A percentile compares a stretch with the other conserved stretches of the same genome.
Conservation (phyloP, 495 filamentous ascomycete species). For the Amniculicola lignicola region DNA sequence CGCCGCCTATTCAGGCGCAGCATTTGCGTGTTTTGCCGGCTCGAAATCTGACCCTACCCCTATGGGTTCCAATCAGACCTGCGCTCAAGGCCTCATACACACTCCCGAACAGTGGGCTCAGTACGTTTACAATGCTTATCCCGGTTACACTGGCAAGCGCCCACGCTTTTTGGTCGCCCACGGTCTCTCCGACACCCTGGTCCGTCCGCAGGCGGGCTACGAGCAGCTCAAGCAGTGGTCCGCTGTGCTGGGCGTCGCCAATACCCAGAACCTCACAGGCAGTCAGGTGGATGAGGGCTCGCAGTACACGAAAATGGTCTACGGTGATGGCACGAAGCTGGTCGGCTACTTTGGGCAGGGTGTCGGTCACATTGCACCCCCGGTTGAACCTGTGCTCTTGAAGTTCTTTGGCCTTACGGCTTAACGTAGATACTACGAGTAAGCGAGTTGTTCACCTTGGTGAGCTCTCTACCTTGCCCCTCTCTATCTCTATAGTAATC, state of each 20-base stretch:
- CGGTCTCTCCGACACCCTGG: slow-evolving; percentile 49
- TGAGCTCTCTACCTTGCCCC: too few relatives aligned
- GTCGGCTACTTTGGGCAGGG: slow-evolving; percentile 20
- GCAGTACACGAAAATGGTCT: slow-evolving; percentile 52
- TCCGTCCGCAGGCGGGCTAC: slow-evolving; percentile 4
- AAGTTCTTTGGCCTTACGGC: slow-evolving; percentile 21
- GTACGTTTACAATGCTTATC: slow-evolving; percentile 47
- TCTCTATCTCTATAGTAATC: too few relatives aligned
- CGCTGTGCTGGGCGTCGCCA: slow-evolving; percentile 46
- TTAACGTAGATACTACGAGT: too few relatives aligned
- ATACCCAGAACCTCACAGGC: slow-evolving; percentile 31
- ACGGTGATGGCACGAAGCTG: slow-evolving; percentile 42
- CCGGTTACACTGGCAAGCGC: slow-evolving; percentile 46
- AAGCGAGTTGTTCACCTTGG: too few relatives aligned
- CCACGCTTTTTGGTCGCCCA: slow-evolving; percentile 51
- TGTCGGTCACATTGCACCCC: slow-evolving; percentile 22
- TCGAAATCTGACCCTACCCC: slow-evolving; percentile 35
- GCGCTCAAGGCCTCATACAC: slow-evolving; percentile 47
- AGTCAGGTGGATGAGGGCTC: slow-evolving; percentile 38
- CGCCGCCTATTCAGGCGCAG: slow-evolving; percentile 50
- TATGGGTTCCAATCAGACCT: slow-evolving; percentile 41
- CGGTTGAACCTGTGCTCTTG: background rate
- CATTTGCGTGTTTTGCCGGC: slow-evolving; percentile 50
- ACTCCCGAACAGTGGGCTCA: slow-evolving; percentile 48
- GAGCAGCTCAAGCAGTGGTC: slow-evolving; percentile 56